These are phyloP conservation scores for Pestalotiopsis sp. DNA, from an alignment of 2,329 filamentous ascomycete genomes.

Conservation along the genomic window DNA sequence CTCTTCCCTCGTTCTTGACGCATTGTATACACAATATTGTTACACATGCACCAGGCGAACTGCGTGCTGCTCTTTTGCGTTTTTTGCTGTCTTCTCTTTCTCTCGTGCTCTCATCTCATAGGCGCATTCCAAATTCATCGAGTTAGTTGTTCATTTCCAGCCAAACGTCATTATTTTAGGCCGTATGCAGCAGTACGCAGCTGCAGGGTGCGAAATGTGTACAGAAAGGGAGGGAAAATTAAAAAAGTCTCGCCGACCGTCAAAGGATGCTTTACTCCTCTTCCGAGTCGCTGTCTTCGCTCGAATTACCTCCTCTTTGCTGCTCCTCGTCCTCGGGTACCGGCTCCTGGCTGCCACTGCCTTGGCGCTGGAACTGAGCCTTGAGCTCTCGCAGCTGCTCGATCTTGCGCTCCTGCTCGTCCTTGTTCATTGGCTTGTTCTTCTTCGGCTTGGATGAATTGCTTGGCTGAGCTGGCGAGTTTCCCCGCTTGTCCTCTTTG, in stretches of 20 bases:
- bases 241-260: neutral
- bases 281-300: constrained; percentile 56
- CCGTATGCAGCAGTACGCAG: neutral
- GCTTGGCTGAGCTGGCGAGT: constrained; percentile 26
- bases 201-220: neutral
- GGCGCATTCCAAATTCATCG: neutral
- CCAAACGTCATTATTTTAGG: neutral
- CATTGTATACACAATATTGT: neutral
- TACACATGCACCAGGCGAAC: neutral
- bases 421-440: constrained; percentile 77
- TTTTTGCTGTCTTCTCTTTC: neutral
- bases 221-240: neutral
- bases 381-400: constrained; percentile 63
- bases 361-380: constrained; percentile 46
- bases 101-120: neutral
- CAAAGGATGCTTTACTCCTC: constrained; percentile 35
- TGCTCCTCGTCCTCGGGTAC: constrained; percentile 36
- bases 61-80: neutral
- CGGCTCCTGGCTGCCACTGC: constrained; percentile 50
- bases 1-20: neutral
- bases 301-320: constrained; percentile 42
- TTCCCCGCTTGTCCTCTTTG: constrained; percentile 22
- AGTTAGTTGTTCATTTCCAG: neutral
- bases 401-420: constrained; percentile 70
- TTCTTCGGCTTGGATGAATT: constrained; percentile 62